phyloP scores from a whole-genome alignment of 140 eudicot species.

The Senecio squalidus region DNA sequence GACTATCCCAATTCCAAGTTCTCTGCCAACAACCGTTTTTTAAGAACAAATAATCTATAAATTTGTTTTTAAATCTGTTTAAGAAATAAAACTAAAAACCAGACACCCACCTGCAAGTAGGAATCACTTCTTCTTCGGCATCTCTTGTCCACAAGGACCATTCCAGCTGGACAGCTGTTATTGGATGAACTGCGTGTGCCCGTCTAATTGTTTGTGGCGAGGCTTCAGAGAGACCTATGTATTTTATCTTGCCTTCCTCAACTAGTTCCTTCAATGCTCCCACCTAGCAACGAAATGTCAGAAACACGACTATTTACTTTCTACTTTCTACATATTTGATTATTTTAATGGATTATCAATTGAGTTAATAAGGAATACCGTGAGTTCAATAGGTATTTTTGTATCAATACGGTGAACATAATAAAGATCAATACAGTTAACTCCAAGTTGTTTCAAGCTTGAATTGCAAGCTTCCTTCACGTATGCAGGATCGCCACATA shows the following conservation, averaged over 20 bases:
- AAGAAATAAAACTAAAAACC: background rate
- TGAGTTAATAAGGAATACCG: constrained; percentile 30
- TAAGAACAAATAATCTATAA: background rate
- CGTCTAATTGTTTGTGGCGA: constrained; percentile 55
- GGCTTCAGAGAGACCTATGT: constrained; percentile 63
- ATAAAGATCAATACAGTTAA: constrained; percentile 59
- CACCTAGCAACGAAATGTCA: constrained; percentile 29
- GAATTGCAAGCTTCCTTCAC: constrained; percentile 63
- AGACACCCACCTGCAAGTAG: constrained; percentile 28
- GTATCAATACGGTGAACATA: constrained; percentile 65
- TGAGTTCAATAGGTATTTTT: constrained; percentile 57
- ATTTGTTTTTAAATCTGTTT: background rate
- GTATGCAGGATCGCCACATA: constrained; percentile 56
- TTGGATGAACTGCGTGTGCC: constrained; percentile 57
- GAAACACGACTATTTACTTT: background rate
- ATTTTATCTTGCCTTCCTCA: constrained; percentile 62
- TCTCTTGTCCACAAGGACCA: constrained; percentile 67
- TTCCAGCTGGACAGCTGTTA: constrained; percentile 48
- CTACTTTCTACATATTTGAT: background rate
- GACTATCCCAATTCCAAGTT: constrained; percentile 36
- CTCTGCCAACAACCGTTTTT: constrained; percentile 3
- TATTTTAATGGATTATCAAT: background rate
- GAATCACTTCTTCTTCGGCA: constrained; percentile 31
- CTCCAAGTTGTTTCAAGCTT: constrained; percentile 58
- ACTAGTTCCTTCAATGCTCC: constrained; percentile 64